Evolutionary conservation across 495 filamentous ascomycete species (phyloP), one percentile per base, ranked within the genome.

Genomic region (Hypoxylon fragiforme): DNA sequence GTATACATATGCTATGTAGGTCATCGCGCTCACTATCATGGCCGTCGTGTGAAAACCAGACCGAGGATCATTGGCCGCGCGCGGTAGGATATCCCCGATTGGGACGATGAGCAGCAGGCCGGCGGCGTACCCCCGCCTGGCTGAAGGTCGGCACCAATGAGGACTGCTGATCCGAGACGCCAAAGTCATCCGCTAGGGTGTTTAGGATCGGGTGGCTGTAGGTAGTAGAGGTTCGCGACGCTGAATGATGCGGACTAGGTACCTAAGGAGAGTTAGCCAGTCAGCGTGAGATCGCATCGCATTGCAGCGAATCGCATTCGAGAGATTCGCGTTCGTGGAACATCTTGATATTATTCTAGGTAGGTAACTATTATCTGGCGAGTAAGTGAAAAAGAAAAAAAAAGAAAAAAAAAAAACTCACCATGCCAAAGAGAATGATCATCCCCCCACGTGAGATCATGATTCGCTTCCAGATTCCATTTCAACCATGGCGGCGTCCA

Each of bases 71-170:
- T 89, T 1, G 82, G 79, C 51, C 90, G 73, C 35, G n/a, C 90
- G 74, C 3, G 77, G 75, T 6, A 95, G 76, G 39, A 92, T 71
- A 63, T 95, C 90, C 0, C 89, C 90, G 12, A 92, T 65, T 0
- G 90, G 90, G 68, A 89, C 91, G 30, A 95, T 68, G 44, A 92
- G 81, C 11, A 92, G 69, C 43, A 95, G 56, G 2, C 90, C 90
- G 1, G 72, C 74, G 3, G 87, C 88, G 70, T 95, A 95, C 3
- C 90, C n/a, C 90, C 3, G 87, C 87, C 63, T 95, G 90, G 66
- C 86, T 87, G 5, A 90, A 70, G 0, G 90, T 92, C 8, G 90
- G 89, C 37, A 95, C 63, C 28, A 82, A 68, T 3, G 82, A 82
- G 12, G 80, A 70, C 18, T 70, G 69, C 54, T 84, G 79, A 39